These are phyloP conservation scores for Trypethelium eluteriae DNA, from an alignment of 495 filamentous ascomycete species.

Conservation along the genomic window DNA sequence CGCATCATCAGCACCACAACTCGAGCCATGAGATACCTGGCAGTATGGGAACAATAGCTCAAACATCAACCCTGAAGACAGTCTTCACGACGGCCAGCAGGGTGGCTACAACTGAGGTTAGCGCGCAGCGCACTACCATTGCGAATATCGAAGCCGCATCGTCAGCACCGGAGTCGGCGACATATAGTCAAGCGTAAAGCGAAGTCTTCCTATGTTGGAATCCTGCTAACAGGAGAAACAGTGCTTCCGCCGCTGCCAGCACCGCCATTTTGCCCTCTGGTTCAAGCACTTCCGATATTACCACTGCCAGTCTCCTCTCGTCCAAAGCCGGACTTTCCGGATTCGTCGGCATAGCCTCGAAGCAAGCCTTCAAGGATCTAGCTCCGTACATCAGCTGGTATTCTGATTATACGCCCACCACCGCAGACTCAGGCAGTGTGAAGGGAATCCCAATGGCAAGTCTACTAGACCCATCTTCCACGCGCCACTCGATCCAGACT, in stretches of 20 bases:
- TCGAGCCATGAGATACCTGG: not conserved
- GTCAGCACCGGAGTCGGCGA: not conserved
- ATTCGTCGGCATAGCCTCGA: constrained; percentile 18
- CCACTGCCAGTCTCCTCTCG: not conserved
- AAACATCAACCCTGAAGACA: not conserved
- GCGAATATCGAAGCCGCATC: not conserved
- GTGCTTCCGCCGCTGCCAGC: not conserved
- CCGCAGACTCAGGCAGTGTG: constrained; percentile 15
- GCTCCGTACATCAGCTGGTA: constrained; percentile 22
- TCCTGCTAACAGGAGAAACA: not conserved
- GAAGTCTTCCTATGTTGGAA: too few species aligned
- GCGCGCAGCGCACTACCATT: not conserved
- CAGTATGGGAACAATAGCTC: not conserved
- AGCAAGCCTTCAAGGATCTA: constrained; percentile 16
- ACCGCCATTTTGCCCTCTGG: not conserved
- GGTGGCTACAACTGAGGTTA: not conserved
- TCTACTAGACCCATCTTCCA: not conserved
- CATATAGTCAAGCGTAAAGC: too few species aligned
- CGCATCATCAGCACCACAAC: not conserved
- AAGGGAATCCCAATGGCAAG: constrained; percentile 22
- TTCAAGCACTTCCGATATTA: not conserved
- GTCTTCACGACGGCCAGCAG: not conserved
- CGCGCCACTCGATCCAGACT: not conserved
- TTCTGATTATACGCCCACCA: constrained; percentile 24
- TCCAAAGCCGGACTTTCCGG: constrained; percentile 23